Conservation (phyloP, 192 early-diverging fungal species). For the Backusella liffmaniae region DNA sequence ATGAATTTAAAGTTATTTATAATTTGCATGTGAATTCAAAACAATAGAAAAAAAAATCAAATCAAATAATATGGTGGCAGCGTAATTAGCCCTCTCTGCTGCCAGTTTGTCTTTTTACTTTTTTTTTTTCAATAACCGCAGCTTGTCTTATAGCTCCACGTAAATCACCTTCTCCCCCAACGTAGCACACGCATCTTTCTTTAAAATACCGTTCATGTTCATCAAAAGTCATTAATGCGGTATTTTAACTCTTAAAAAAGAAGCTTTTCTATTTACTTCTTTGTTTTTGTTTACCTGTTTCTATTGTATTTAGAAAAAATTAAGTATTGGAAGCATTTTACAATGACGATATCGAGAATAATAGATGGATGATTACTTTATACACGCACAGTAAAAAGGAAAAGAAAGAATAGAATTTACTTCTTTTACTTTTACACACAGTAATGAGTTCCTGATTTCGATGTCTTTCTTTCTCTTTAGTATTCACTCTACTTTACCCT, state of each 20-base stretch:
- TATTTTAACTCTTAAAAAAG: background rate
- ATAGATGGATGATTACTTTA: background rate
- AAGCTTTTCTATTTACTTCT: background rate
- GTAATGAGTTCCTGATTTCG: too few relatives aligned
- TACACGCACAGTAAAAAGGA: background rate
- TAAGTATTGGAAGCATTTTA: background rate
- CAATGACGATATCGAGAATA: background rate
- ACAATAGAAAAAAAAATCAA: background rate
- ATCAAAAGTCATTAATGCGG: background rate
- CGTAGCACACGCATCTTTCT: background rate
- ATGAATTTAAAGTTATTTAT: background rate
- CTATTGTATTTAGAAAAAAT: background rate
- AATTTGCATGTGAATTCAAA: constrained; percentile 3
- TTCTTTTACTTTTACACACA: background rate
- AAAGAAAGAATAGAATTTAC: background rate
- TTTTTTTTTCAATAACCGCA: background rate
- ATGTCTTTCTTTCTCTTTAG: background rate
- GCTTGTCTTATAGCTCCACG: background rate
- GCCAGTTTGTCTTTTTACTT: background rate
- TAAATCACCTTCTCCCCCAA: background rate
- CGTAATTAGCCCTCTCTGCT: background rate
- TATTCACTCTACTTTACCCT: background rate
- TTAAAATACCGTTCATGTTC: background rate
- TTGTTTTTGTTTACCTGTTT: background rate
- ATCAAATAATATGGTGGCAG: background rate